Conservation (phyloP, 495 filamentous ascomycete genomes). For the Aspergillus indologenus region DNA sequence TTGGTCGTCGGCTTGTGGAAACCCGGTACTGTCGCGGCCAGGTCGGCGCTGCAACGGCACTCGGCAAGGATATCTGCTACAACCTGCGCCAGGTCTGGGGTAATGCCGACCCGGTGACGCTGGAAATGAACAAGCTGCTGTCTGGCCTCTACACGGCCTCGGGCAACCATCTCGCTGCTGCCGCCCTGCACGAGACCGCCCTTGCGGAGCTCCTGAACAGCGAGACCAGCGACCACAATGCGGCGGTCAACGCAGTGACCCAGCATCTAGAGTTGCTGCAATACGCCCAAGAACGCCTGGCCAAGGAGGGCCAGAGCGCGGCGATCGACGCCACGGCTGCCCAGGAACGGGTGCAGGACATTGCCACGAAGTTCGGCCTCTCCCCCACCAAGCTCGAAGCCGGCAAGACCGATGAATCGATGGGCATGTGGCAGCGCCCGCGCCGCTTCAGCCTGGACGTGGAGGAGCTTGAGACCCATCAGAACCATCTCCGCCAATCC, state of each 20-base stretch:
- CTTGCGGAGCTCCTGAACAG: constrained; percentile 47
- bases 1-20: constrained; percentile 57
- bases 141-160: constrained; percentile 52
- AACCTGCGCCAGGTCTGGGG: constrained; percentile 60
- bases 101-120: constrained; percentile 49
- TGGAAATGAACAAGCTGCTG: constrained; percentile 55
- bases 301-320: constrained; percentile 18
- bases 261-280: constrained; percentile 54
- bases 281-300: constrained; percentile 36
- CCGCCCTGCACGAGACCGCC: constrained; percentile 53
- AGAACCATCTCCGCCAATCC: constrained; percentile 38
- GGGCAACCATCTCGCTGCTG: constrained; percentile 48
- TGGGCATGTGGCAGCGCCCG: constrained; percentile 40
- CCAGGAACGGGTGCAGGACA: constrained; percentile 27
- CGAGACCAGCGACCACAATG: constrained; percentile 37
- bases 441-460: constrained; percentile 42
- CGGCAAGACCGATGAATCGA: constrained; percentile 22
- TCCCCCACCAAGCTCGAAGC: constrained; percentile 25
- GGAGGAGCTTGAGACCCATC: constrained; percentile 33
- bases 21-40: constrained; percentile 49
- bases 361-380: constrained; percentile 34
- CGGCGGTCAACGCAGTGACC: constrained; percentile 32
- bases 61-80: constrained; percentile 61
- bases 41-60: constrained; percentile 45
- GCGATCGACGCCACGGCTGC: constrained; percentile 23